Conservation (phyloP, 2,329 filamentous ascomycete species). For the Sporothrix luriei region DNA sequence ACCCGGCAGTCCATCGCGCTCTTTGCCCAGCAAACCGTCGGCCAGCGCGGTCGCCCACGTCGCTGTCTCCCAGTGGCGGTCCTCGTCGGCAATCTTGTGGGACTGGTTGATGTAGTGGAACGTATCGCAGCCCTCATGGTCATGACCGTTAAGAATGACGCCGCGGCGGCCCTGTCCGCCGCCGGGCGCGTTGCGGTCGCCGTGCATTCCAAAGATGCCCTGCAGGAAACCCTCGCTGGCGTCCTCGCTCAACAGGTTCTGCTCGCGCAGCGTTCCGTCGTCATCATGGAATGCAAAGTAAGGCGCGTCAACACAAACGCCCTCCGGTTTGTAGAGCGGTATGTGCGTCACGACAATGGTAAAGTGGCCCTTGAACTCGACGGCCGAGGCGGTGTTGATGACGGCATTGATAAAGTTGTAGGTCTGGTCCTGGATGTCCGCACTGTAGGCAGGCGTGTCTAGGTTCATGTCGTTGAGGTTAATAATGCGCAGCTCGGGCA, state of each 20-base stretch:
- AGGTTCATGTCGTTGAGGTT: slow-evolving; percentile 93
- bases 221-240: slow-evolving; percentile 77
- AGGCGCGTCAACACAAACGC: slow-evolving; percentile 81
- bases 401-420: slow-evolving; percentile 75
- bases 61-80: slow-evolving; percentile 55
- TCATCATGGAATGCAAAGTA: slow-evolving; percentile 76
- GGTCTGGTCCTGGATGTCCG: slow-evolving; percentile 70
- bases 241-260: slow-evolving; percentile 80
- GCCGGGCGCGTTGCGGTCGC: slow-evolving; percentile 59
- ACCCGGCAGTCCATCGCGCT: slow-evolving; percentile 55
- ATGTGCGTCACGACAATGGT: slow-evolving; percentile 91
- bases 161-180: slow-evolving; percentile 70
- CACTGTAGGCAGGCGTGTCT: slow-evolving; percentile 74
- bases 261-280: slow-evolving; percentile 76
- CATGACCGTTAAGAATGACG: slow-evolving; percentile 87
- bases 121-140: slow-evolving; percentile 91
- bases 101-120: slow-evolving; percentile 77
- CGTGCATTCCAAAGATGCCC: slow-evolving; percentile 78
- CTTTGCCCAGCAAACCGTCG: slow-evolving; percentile 43
- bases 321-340: slow-evolving; percentile 79
- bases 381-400: slow-evolving; percentile 63
- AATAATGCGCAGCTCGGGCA: slow-evolving; percentile 76
- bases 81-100: slow-evolving; percentile 45
- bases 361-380: slow-evolving; percentile 65
- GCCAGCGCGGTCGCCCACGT: slow-evolving; percentile 54